These are phyloP conservation scores for Blastosporella zonata DNA, from an alignment of 1,284 basidiomycete species.

Conservation along the genomic window DNA sequence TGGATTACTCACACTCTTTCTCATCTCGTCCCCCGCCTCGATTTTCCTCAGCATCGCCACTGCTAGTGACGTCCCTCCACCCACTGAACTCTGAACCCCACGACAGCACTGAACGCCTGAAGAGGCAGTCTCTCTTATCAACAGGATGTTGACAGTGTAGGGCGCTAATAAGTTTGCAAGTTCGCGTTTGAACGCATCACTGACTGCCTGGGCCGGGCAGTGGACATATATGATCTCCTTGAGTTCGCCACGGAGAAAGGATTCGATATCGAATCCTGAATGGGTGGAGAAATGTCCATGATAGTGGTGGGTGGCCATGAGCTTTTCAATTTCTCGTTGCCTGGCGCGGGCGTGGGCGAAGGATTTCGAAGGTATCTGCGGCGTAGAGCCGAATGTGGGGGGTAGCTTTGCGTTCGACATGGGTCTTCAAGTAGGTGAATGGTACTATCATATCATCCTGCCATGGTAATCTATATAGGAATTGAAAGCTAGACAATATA, in stretches of 20 bases:
- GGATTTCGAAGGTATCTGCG: constrained; percentile 4
- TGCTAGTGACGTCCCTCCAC: background rate
- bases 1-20: background rate
- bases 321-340: constrained; percentile 5
- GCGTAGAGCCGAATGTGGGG: background rate
- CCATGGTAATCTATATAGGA: too few relatives aligned
- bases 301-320: constrained; percentile 10
- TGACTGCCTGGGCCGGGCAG: constrained; percentile 6
- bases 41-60: background rate
- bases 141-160: constrained; percentile 7
- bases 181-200: constrained; percentile 10
- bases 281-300: constrained; percentile 9
- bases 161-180: constrained; percentile 6
- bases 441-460: too few relatives aligned
- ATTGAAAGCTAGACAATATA: too few relatives aligned
- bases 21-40: background rate
- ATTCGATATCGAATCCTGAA: constrained; percentile 8
- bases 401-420: background rate
- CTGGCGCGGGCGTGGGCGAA: constrained; percentile 7
- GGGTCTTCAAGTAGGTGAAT: too few relatives aligned
- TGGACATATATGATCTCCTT: constrained; percentile 10
- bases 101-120: background rate
- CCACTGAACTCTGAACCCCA: background rate
- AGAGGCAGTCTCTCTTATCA: constrained; percentile 2
- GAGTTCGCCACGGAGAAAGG: constrained; percentile 5